Evolutionary conservation across 1,284 basidiomycete genomes (phyloP), one percentile per base, ranked within the genome.

Genomic region (Laetiporus sulphureus): DNA sequence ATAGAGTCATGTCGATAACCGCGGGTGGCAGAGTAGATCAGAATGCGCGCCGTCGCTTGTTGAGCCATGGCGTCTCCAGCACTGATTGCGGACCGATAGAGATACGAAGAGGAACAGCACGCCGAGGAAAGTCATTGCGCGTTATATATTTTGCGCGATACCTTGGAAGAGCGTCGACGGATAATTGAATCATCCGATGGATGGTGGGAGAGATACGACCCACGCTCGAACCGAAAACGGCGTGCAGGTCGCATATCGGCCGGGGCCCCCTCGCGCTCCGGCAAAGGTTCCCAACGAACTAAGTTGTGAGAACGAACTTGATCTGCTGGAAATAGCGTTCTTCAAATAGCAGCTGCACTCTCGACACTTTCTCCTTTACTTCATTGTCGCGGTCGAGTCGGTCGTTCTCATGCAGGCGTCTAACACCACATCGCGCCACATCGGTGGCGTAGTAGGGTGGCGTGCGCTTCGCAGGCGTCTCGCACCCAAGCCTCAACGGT

Each of bases 381-480:
- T 27, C 41, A 7, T 6, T 8, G 10, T 6, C 10, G 10, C 6
- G 10, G 6, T 15, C 7, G 10, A 32, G 5, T 52, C 30, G 23
- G 47, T 40, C n/a, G n/a, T n/a, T n/a, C n/a, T 21, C 27, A 10
- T 33, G 4, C 39, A 76, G 78, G 80, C 20, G 66, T 80, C 40
- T 83, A n/a, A 81, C 59, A 79, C 81, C 0, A 72, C 76, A 10
- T 83, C 80, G 5, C 71, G 84, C 8, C 85, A 87, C 59, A 79
- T 90, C 49, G 84, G 85, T 1, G 83, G n/a, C n/a, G n/a, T n/a
- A n/a, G n/a, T n/a, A n/a, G n/a, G n/a, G n/a, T n/a, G n/a, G 84
- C 25, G 84, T 90, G 5, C 74, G 78, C 24, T 90, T 91, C 54
- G 82, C 83, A 0, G 85, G 85, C 1, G 75, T 88, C 30, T 79